Evolutionary conservation across 139 green algal genomes (phyloP), one percentile per base, ranked within the genome.

Genomic region (Pseudopediastrum boryanum): DNA sequence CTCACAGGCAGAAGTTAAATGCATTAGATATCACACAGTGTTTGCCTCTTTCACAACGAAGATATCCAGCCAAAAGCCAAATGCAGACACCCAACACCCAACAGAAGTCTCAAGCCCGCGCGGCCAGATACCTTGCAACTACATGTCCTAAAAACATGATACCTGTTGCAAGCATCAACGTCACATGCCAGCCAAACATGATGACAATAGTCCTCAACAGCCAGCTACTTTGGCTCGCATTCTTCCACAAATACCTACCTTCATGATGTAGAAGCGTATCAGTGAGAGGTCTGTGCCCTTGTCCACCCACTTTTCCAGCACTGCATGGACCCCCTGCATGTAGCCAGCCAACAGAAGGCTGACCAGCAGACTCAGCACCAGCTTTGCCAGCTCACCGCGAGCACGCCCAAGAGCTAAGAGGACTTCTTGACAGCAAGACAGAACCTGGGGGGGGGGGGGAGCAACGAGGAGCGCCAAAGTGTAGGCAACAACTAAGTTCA

Each of bases 281-380:
- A 78, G 54, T 23, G 71, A 78, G 1, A 56, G 71, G 54, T 78
- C 71, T 41, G 71, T n/a, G n/a, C n/a, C 71, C 10, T 41, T 70
- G 25, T 39, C 64, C 13, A 19, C 29, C 71, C 71, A 78, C 27
- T 23, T 39, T 3, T 44, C 23, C 1, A 41, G 54, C 23, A 63
- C n/a, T 33, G 64, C 54, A 54, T 70, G 23, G 16, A 56, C 56
- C 3, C 10, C 12, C 23, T 70, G 54, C 36, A 56, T 56, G 23
- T 54, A 54, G 4, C 71, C 71, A 44, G 56, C 58, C n/a, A 78
- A 54, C 36, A 78, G 63, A 39, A 78, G 50, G 71, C 71, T 78
- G 19, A 78, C 71, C 36, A 78, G 39, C 5, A 78, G 58, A 41
- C 25, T 43, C 16, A 70, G 54, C 29, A 67, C 71, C 23, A 12